A percentile compares a stretch with the other conserved stretches of the same genome.
These are phyloP conservation scores for Solanum paucissectum DNA, from an alignment of 257 asterid species.

Conservation along the genomic window DNA sequence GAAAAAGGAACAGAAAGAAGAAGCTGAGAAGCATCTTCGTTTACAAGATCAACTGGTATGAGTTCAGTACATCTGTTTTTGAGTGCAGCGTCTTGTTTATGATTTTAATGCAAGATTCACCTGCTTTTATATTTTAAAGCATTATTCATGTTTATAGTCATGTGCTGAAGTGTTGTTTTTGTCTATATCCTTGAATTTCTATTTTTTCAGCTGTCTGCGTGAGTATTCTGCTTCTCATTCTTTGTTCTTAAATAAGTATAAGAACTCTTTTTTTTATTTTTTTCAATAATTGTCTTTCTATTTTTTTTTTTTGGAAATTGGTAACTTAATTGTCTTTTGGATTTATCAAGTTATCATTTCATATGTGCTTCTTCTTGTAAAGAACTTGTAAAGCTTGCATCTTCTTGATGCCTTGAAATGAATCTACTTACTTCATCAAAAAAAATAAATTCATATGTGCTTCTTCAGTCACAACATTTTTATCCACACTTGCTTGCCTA, in stretches of 20 bases:
- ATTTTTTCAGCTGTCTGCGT: background rate
- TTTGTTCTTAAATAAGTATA: background rate
- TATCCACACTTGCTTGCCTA: background rate
- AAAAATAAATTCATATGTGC: too few species aligned
- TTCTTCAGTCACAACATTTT: background rate
- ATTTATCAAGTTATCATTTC: background rate
- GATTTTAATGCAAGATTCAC: background rate
- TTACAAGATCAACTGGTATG: conserved; percentile 83
- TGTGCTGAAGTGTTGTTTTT: background rate
- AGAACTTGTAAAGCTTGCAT: too few species aligned
- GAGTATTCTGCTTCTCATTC: background rate
- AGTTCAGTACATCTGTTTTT: background rate
- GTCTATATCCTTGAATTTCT: background rate
- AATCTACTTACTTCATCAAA: too few species aligned
- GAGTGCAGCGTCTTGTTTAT: background rate
- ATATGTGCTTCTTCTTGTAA: background rate
- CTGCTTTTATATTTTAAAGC: background rate
- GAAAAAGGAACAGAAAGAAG: conserved; percentile 95
- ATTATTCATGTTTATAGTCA: background rate
- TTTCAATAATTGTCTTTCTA: background rate
- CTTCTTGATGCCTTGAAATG: too few species aligned
- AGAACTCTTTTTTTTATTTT: background rate
- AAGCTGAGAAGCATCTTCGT: conserved; percentile 88
- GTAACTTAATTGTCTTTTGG: background rate
- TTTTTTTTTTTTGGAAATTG: background rate